Evolutionary conservation across 2,329 filamentous ascomycete species (phyloP).

Genomic region (Colletotrichum graminicola): DNA sequence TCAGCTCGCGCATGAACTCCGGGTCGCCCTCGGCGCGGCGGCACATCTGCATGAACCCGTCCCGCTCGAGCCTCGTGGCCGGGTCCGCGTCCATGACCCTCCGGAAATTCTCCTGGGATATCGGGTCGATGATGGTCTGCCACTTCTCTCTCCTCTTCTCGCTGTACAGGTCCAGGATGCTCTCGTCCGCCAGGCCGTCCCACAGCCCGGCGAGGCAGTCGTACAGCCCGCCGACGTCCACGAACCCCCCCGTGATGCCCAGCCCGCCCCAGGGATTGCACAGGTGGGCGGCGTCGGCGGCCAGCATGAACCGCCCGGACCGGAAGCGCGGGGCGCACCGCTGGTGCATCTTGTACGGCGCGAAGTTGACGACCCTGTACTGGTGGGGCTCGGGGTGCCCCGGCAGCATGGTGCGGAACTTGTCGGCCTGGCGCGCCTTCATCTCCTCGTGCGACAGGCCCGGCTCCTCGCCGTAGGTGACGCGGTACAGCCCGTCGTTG

Average conservation of each 20-base stretch:
- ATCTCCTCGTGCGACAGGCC: slow-evolving; percentile 67
- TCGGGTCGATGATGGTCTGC: slow-evolving; percentile 57
- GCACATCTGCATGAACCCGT: slow-evolving; percentile 54
- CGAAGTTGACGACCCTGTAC: slow-evolving; percentile 69
- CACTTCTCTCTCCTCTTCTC: slow-evolving; percentile 61
- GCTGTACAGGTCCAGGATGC: slow-evolving; percentile 59
- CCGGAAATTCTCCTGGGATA: slow-evolving; percentile 59
- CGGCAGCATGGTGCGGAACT: slow-evolving; percentile 69
- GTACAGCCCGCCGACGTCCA: slow-evolving; percentile 72
- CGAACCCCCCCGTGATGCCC: slow-evolving; percentile 73
- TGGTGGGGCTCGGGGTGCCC: slow-evolving; percentile 69
- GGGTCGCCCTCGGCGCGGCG: slow-evolving; percentile 53
- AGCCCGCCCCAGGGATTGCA: slow-evolving; percentile 70
- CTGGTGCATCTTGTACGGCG: slow-evolving; percentile 73
- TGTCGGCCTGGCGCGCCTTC: slow-evolving; percentile 63
- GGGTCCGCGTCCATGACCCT: slow-evolving; percentile 58
- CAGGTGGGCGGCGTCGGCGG: slow-evolving; percentile 71
- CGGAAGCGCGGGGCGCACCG: slow-evolving; percentile 68
- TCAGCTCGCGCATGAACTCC: slow-evolving; percentile 50
- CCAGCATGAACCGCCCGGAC: slow-evolving; percentile 68
- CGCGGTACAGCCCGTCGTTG: slow-evolving; percentile 70
- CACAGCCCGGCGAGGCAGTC: slow-evolving; percentile 67
- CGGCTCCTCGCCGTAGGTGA: slow-evolving; percentile 71
- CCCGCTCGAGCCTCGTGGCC: slow-evolving; percentile 47
- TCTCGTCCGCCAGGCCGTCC: slow-evolving; percentile 57